A percentile compares a stretch with the other conserved stretches of the same genome.
Conservation (phyloP, 2,329 filamentous ascomycete genomes). For the Stagonosporopsis vannaccii region DNA sequence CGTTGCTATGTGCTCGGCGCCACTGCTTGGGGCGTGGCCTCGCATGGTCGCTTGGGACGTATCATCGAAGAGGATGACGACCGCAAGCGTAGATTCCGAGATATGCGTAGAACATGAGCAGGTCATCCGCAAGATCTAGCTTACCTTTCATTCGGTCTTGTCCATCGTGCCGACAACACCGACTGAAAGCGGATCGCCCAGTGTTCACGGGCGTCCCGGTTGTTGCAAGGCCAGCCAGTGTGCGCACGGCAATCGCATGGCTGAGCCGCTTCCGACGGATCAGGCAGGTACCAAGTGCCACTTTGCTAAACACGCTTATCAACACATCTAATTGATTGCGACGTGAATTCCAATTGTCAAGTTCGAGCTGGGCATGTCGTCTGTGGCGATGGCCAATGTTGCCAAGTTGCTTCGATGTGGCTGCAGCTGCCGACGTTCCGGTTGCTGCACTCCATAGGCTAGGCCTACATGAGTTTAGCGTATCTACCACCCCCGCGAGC, state of each 20-base stretch:
- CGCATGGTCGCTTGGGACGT: neutral
- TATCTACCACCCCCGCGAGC: no score
- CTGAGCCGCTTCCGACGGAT: neutral
- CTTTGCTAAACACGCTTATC: neutral
- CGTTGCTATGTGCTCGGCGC: slow-evolving; percentile 5
- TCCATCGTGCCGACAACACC: neutral
- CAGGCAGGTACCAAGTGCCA: slow-evolving; percentile 3
- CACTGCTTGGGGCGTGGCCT: slow-evolving; percentile 8
- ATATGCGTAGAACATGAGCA: neutral
- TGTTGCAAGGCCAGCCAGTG: neutral
- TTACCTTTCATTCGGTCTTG: neutral
- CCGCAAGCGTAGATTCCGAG: neutral
- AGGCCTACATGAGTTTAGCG: neutral
- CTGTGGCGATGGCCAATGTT: slow-evolving; percentile 9
- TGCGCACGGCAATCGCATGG: neutral
- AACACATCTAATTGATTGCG: neutral
- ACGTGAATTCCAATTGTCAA: neutral
- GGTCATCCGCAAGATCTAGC: neutral
- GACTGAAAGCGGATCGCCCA: neutral
- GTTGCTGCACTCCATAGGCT: slow-evolving; percentile 1
- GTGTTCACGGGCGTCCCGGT: neutral
- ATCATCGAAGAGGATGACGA: neutral
- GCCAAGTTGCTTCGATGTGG: slow-evolving; percentile 9
- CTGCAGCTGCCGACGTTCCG: slow-evolving; percentile 4
- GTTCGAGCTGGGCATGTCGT: slow-evolving; percentile 1